These are phyloP conservation scores for Besnoitia besnoiti DNA, from an alignment of 169 alveolate species.

Conservation along the genomic window DNA sequence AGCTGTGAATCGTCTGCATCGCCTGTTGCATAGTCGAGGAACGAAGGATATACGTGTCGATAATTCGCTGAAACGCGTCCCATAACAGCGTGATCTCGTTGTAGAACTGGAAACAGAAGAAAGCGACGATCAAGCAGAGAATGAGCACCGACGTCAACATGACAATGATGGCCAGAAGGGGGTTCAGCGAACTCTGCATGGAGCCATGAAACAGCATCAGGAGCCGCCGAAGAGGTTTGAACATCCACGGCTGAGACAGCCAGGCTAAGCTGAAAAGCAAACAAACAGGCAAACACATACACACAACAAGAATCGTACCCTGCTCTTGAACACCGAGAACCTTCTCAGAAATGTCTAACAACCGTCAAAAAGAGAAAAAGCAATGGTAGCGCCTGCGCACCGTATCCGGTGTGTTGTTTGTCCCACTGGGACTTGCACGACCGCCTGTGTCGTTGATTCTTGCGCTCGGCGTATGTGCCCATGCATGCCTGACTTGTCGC, in stretches of 20 bases:
- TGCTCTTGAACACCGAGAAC: too few species aligned
- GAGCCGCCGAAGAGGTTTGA: slow-evolving; percentile 21
- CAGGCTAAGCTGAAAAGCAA: background rate
- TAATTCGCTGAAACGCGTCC: slow-evolving; percentile 28
- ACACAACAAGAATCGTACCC: background rate
- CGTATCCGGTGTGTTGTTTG: too few species aligned
- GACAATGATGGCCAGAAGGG: slow-evolving; percentile 64
- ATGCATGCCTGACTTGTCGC: too few species aligned
- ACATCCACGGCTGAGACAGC: slow-evolving; percentile 14
- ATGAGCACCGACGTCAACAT: slow-evolving; percentile 65
- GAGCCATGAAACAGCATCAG: background rate
- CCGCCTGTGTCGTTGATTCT: too few species aligned
- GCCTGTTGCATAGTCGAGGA: slow-evolving; percentile 39
- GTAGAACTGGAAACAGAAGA: slow-evolving; percentile 53
- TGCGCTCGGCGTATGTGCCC: too few species aligned
- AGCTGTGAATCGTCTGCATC: background rate
- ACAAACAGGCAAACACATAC: background rate
- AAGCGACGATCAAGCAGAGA: slow-evolving; percentile 57
- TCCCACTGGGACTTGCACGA: too few species aligned
- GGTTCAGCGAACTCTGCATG: slow-evolving; percentile 27
- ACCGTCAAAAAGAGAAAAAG: too few species aligned
- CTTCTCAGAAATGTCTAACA: too few species aligned
- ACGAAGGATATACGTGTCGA: slow-evolving; percentile 32
- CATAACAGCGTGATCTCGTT: slow-evolving; percentile 43
- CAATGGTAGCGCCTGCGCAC: too few species aligned